A percentile compares a stretch with the other conserved stretches of the same genome.
These are phyloP conservation scores for Lactarius tabidus DNA, from an alignment of 768 basidiomycete genomes.

Conservation along the genomic window DNA sequence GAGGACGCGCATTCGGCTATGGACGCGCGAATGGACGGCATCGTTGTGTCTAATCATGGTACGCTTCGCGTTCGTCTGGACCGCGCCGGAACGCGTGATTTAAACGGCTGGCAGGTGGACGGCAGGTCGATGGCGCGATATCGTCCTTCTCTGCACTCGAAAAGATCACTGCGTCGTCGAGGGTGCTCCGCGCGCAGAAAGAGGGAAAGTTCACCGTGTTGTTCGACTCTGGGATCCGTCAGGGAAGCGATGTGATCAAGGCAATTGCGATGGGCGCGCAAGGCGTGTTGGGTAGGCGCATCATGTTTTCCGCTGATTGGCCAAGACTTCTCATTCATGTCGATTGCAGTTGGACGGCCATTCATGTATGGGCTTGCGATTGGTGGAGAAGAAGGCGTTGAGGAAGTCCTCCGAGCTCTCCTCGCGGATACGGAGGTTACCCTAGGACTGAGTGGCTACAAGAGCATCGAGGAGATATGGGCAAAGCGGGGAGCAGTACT, in stretches of 20 bases:
- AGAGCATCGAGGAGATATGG: conserved; percentile 54
- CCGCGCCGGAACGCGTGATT: not conserved
- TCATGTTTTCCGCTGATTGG: not conserved
- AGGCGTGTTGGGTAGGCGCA: conserved; percentile 61
- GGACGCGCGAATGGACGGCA: conserved; percentile 61
- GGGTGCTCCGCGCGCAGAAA: conserved; percentile 52
- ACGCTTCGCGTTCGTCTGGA: conserved; percentile 16
- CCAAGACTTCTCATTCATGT: not conserved
- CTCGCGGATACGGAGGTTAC: conserved; percentile 66
- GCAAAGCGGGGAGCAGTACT: conserved; percentile 54
- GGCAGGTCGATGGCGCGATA: conserved; percentile 76
- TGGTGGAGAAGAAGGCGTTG: conserved; percentile 68
- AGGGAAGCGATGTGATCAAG: conserved; percentile 78
- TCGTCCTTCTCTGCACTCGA: conserved; percentile 70
- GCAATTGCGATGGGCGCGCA: conserved; percentile 86
- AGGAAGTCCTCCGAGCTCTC: conserved; percentile 64
- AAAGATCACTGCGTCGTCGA: conserved; percentile 58
- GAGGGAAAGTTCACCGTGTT: conserved; percentile 63
- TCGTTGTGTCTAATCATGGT: conserved; percentile 82
- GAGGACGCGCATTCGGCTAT: conserved; percentile 70
- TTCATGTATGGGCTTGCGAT: conserved; percentile 66
- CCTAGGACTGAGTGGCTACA: conserved; percentile 59
- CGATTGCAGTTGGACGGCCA: conserved; percentile 58
- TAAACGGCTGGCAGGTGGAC: conserved; percentile 45
- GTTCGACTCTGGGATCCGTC: conserved; percentile 79